Base-by-base conservation (phyloP, 2,329 filamentous ascomycete species). In the Monosporascus sp. region DNA sequence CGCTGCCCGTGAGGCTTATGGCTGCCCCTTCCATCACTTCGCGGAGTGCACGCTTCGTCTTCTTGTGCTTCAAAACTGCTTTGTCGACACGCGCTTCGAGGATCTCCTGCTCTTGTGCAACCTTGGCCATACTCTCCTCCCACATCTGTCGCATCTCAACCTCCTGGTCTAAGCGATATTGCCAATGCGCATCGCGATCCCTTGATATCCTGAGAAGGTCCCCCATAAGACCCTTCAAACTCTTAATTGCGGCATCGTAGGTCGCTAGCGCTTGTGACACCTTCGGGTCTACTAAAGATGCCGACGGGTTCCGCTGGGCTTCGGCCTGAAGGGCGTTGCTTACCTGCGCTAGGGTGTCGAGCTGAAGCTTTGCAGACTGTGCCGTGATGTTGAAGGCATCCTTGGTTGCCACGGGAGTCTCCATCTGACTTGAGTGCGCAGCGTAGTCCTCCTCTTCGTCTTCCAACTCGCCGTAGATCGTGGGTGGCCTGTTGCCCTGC, bases 101-200 rank as follows among this genome's bases (percentile, higher is more conserved):
- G 50, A 91, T 83, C 71, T 97, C 94, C 64, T 99, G 94, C 69
- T 99, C 94, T 52, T 85, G 86, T 19, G 92, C 94, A n/a, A 99
- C 88, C 64, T 92, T 86, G 9, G 94, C 91, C 94, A 99, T 97
- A 72, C 92, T 97, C 65, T 99, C 94, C 72, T 99, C 94, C 94
- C 94, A 99, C 84, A 99, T 90, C 55, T 90, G 87, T 38, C 94
- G 85, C 73, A 97, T 87, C 67, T 96, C 90, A 44, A 87, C 86
- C 73, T 99, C 94, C 51, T 91, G 87, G 61, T 96, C 92, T 41
- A 99, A 78, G 16, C 92, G 86, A 68, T 96, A 95, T 70, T 97
- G 93, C 94, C 94, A 99, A 69, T 96, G 96, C 1, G 91, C 86
- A 71, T 99, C 94, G 50, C 95, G 88, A 67, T 99, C 94, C 64